Percentiles rank a stretch among this genome's conserved stretches.
Conservation (phyloP, 192 early-diverging fungal genomes). For the Borealophlyctis nickersoniae region DNA sequence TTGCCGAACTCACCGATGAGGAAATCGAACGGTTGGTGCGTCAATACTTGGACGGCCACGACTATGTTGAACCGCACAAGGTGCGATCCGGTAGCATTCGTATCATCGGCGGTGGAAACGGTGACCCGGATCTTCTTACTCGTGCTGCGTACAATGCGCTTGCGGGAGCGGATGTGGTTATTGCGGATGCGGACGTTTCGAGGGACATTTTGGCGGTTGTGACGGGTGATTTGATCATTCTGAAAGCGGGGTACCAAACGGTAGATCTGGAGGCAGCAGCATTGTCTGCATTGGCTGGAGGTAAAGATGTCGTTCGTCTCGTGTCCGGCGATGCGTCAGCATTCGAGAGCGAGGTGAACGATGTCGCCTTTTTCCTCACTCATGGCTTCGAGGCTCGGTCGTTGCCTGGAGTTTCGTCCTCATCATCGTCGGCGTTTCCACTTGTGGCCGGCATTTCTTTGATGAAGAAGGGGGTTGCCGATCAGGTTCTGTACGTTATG, state of each 20-base stretch:
- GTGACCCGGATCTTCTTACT: constrained; percentile 78
- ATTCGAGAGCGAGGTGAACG: constrained; percentile 85
- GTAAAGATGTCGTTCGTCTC: constrained; percentile 72
- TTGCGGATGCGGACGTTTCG: constrained; percentile 80
- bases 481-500: background rate
- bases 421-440: background rate
- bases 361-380: constrained; percentile 69
- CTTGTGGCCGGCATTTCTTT: background rate
- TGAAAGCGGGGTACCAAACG: background rate
- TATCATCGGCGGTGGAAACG: constrained; percentile 76
- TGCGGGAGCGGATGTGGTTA: constrained; percentile 68
- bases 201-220: constrained; percentile 50
- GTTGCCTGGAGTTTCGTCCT: background rate
- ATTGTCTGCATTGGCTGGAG: constrained; percentile 12
- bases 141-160: constrained; percentile 54
- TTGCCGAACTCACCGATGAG: constrained; percentile 64
- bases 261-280: background rate
- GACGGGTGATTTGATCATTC: background rate
- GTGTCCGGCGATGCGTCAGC: constrained; percentile 89
- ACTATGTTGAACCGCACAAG: constrained; percentile 11
- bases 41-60: constrained; percentile 45
- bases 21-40: constrained; percentile 59
- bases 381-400: constrained; percentile 41
- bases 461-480: background rate
- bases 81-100: background rate